Base-by-base conservation (phyloP, 257 asterid species). In the Echium plantagineum region DNA sequence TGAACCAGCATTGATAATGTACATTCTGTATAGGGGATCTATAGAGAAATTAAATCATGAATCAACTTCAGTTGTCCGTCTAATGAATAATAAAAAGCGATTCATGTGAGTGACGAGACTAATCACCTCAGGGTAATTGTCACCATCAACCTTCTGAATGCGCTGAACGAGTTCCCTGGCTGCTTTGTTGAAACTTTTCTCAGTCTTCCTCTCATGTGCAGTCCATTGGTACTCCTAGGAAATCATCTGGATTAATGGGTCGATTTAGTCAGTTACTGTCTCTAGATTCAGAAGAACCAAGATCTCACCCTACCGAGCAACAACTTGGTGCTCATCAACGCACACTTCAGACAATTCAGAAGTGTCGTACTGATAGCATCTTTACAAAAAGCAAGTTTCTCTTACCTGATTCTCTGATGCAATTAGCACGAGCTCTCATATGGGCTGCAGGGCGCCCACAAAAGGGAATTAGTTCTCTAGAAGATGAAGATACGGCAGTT, bases 241-340 rank as follows among this genome's bases (percentile, higher is more conserved):
- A 94, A 63, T 90, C 97, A 53, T 90, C 97, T 17, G 97, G 97
- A 58, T 78, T 87, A 57, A 90, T 90, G 97, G 95, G 97, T 22
- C 79, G 96, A 64, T 90, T 90, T 76, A 90, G 97, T 76, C 97
- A 87, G 74, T 95, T 90, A 52, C 75, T 90, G 32, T 90, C 96
- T 58, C 83, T 90, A 48, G 97, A 90, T 67, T 78, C 95, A 12
- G 97, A 90, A 71, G 97, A 90, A 71, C 94, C 97, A 28, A 79
- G 95, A 72, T 87, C 94, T 58, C 96, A 87, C 64, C 96, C 96
- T 46, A 85, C 97, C 15, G 97, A 90, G 62, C 94, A 85, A 75
- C 96, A 90, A 76, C 94, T 90, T 56, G 95, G 94, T 47, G 94
- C 97, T 71, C 97, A 87, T 79, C 97, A 90, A 60, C 95, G 94